Evolutionary conservation across 1,139 yeast genomes (phyloP).

Genomic region (Suhomyces ambrosiae): DNA sequence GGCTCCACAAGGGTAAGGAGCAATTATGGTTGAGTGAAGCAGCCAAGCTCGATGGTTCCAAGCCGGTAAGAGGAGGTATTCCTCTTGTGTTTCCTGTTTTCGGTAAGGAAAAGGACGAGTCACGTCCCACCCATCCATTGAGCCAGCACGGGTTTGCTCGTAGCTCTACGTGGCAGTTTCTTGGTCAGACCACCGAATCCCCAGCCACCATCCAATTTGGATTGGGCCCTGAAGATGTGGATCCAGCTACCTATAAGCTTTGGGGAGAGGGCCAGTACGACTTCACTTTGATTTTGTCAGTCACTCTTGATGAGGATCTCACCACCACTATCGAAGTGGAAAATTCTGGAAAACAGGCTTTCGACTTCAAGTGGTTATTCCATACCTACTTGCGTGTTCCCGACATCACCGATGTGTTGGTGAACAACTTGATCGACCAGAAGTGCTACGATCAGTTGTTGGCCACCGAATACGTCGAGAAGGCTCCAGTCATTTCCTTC

Average conservation of each 20-base stretch:
- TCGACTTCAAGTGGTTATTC: slow-evolving; percentile 92
- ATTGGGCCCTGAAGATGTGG: slow-evolving; percentile 79
- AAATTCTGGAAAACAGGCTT: slow-evolving; percentile 62
- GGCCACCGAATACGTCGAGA: slow-evolving; percentile 63
- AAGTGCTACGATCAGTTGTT: slow-evolving; percentile 74
- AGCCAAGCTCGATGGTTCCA: slow-evolving; percentile 85
- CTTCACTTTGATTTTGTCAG: slow-evolving; percentile 74
- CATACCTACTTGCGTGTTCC: slow-evolving; percentile 83
- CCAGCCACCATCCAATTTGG: slow-evolving; percentile 84
- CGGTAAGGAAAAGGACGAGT: slow-evolving; percentile 59
- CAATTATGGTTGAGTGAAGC: slow-evolving; percentile 65
- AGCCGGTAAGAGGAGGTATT: slow-evolving; percentile 95
- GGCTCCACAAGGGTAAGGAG: slow-evolving; percentile 71
- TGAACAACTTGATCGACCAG: slow-evolving; percentile 74
- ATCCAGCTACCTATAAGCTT: slow-evolving; percentile 57
- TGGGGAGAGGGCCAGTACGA: slow-evolving; percentile 58
- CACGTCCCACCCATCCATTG: slow-evolving; percentile 47
- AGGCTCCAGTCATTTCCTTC: slow-evolving; percentile 71
- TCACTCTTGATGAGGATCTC: slow-evolving; percentile 60
- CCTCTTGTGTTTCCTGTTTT: slow-evolving; percentile 95
- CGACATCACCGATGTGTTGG: slow-evolving; percentile 75
- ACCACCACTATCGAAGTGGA: slow-evolving; percentile 72
- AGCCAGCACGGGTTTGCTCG: slow-evolving; percentile 98
- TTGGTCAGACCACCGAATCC: slow-evolving; percentile 68
- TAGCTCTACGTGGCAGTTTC: slow-evolving; percentile 84